Base-by-base conservation (phyloP, 805 yeast species). In the Kazachstania bromeliacearum region DNA sequence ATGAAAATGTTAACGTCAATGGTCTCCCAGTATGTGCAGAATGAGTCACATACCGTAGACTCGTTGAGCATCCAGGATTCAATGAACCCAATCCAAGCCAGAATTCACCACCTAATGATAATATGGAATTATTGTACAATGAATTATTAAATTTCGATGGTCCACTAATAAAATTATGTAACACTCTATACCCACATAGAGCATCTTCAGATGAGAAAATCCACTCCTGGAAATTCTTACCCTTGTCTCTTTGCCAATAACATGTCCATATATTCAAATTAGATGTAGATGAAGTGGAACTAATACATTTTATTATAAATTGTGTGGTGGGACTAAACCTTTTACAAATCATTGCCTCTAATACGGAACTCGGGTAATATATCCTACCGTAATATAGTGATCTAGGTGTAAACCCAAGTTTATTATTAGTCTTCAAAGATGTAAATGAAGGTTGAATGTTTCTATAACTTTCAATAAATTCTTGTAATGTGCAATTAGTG, bases 1-100 rank as follows among this genome's bases (percentile, higher is more conserved):
- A 69, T 0, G 95, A 79, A 27, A 89, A 51, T 0, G 97, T 82
- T 70, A 92, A 72, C 0, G 95, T 83, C 43, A 88, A 61, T 0
- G 98, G 98, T 43, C 85, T 81, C 3, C 94, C 94, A 0, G 95
- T 82, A 29, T 83, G 75, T 0, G 92, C 77, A 0, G 95, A 77
- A 42, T 84, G 79, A 0, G 96, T 84, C 1, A 89, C 72, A 55
- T 92, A 89, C 31, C 96, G 63, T 33, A 85, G 56, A 0, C 94
- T 89, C 2, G 94, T 74, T 0, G 95, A 84, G 14, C 88, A 55
- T 0, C 96, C 97, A 0, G 96, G 96, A 40, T 89, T 79, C 71
- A 85, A 79, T 31, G 83, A 79, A 31, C 70, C 57, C 0, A 85
- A 75, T 1, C 95, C 95, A 47, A 81, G 82, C 89, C 95, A 92